These are phyloP conservation scores for Elymus sibiricus DNA, from an alignment of 176 grass and related monocot species.

Conservation along the genomic window DNA sequence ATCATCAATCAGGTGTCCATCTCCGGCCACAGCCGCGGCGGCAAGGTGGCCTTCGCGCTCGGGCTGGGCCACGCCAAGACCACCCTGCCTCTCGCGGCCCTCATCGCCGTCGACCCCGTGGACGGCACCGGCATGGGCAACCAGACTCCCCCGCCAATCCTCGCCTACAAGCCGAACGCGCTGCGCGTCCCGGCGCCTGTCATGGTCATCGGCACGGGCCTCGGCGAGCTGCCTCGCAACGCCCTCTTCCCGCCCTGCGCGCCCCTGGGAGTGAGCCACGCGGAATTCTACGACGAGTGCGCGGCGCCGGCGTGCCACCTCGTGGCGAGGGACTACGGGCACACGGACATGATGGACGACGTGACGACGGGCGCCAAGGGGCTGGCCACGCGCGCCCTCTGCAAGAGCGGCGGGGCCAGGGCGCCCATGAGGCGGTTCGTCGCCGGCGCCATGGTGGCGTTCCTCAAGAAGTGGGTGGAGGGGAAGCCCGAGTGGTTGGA, in stretches of 20 bases:
- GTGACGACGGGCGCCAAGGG: constrained; percentile 62
- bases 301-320: constrained; percentile 53
- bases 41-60: constrained; percentile 78
- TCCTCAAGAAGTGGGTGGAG: constrained; percentile 49
- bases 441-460: constrained; percentile 69
- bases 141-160: constrained; percentile 69
- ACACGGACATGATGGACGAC: constrained; percentile 88
- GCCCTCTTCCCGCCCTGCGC: constrained; percentile 60
- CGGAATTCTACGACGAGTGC: constrained; percentile 57
- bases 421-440: constrained; percentile 75
- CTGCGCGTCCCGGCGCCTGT: constrained; percentile 36
- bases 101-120: constrained; percentile 78
- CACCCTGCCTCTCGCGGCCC: constrained; percentile 36
- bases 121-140: constrained; percentile 66
- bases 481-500: constrained; percentile 18
- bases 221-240: constrained; percentile 50
- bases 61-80: constrained; percentile 42
- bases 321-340: constrained; percentile 73
- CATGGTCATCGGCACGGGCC: constrained; percentile 76
- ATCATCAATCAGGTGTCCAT: constrained; percentile 26
- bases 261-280: constrained; percentile 60
- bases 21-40: constrained; percentile 79
- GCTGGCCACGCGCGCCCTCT: constrained; percentile 43
- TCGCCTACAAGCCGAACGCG: constrained; percentile 25
- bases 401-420: constrained; percentile 56